Evolutionary conservation across 495 filamentous ascomycete genomes (phyloP).

Genomic region (Articulospora tetracladia): DNA sequence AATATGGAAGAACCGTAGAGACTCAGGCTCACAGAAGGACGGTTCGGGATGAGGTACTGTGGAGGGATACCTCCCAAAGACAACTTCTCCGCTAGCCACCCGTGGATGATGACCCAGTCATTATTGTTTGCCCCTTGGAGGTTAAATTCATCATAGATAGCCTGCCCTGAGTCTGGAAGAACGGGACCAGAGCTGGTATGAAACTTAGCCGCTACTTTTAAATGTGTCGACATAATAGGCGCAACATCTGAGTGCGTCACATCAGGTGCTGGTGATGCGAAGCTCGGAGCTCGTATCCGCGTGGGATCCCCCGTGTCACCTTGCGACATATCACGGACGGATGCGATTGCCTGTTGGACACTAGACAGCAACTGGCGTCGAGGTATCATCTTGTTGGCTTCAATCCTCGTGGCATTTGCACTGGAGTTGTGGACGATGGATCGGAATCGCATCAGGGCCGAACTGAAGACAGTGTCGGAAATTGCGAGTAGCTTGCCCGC

Average conservation of each 20-base stretch:
- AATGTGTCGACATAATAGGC: no score
- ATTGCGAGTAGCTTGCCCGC: constrained; percentile 29
- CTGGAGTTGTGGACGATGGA: not conserved
- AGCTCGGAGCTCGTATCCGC: no score
- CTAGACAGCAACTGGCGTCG: not conserved
- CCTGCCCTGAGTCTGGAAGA: no score
- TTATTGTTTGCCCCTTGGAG: not conserved
- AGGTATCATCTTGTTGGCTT: not conserved
- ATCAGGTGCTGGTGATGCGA: no score
- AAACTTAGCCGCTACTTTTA: no score
- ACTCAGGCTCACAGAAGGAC: constrained; percentile 21
- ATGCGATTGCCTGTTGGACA: not conserved
- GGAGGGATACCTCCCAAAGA: constrained; percentile 28
- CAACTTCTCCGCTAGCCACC: constrained; percentile 35
- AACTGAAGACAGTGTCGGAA: constrained; percentile 25
- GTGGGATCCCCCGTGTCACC: not conserved
- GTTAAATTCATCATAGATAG: constrained; percentile 2
- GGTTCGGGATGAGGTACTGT: constrained; percentile 40
- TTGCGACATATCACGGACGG: not conserved
- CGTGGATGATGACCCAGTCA: constrained; percentile 24
- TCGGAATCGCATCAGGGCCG: constrained; percentile 28
- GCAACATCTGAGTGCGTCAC: no score
- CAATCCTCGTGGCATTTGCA: not conserved
- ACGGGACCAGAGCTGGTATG: no score
- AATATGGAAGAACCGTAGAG: constrained; percentile 43